Conservation (phyloP, 2,329 filamentous ascomycete genomes). For the Colletotrichum cereale region DNA sequence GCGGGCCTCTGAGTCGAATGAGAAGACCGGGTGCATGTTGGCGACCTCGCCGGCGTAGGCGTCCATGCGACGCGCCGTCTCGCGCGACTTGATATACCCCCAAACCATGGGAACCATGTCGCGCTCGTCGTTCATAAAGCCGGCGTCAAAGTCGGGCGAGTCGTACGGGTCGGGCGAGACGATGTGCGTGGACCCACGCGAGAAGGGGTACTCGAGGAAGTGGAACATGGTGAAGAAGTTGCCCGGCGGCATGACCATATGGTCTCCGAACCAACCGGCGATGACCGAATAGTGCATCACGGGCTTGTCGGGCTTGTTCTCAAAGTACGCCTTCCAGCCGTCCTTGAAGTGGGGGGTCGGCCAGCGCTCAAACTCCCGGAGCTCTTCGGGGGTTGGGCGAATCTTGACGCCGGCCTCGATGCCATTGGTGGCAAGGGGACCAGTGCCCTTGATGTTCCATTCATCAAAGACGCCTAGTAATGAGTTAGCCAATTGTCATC, state of each 20-base stretch:
- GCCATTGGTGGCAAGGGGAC: slow-evolving; percentile 81
- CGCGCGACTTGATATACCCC: slow-evolving; percentile 86
- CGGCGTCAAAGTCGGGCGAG: slow-evolving; percentile 81
- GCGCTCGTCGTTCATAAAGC: slow-evolving; percentile 88
- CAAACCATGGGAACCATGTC: slow-evolving; percentile 90
- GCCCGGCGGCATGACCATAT: slow-evolving; percentile 75
- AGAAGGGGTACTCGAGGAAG: slow-evolving; percentile 84
- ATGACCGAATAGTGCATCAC: slow-evolving; percentile 90
- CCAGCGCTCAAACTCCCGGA: slow-evolving; percentile 77
- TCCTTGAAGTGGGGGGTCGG: slow-evolving; percentile 79
- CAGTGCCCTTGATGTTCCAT: slow-evolving; percentile 84
- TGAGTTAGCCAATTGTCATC: slow-evolving; percentile 17
- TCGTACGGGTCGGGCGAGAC: slow-evolving; percentile 79
- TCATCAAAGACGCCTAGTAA: slow-evolving; percentile 75
- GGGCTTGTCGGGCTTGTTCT: slow-evolving; percentile 86
- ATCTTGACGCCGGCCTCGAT: slow-evolving; percentile 87
- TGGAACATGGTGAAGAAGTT: slow-evolving; percentile 90
- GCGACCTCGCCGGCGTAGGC: slow-evolving; percentile 82
- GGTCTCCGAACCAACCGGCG: slow-evolving; percentile 73
- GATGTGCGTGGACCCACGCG: slow-evolving; percentile 78
- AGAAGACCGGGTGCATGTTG: slow-evolving; percentile 78
- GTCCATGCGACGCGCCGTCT: slow-evolving; percentile 83
- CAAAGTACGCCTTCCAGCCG: slow-evolving; percentile 86
- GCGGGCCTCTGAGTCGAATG: slow-evolving; percentile 76
- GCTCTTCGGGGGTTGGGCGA: slow-evolving; percentile 76